Evolutionary conservation across 192 early-diverging fungal species (phyloP), one percentile per base, ranked within the genome.

Genomic region (Linnemannia elongata): DNA sequence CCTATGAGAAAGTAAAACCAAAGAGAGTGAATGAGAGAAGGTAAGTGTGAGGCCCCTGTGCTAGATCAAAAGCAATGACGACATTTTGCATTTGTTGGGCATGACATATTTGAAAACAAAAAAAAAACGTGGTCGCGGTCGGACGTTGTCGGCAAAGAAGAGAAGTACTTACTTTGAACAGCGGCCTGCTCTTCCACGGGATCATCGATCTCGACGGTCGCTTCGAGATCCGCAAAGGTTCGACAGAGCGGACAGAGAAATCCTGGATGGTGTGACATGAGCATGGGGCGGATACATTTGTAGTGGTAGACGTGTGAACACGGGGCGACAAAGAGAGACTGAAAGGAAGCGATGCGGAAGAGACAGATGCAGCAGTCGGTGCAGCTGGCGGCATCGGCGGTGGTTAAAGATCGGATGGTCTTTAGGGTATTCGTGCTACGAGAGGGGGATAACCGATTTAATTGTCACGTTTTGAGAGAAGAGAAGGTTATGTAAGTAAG

Each of bases 301-400:
- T 96, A 98, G 82, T 98, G 97, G 91, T 96, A 98, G 79, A 95
- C 95, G 77, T 98, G 97, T 33, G 95, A 97, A 88, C 97, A 98
- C 10, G 97, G 97, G 2, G 96, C 96, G 45, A 97, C 91, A 88
- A 98, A 98, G 81, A 98, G 93, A 27, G 96, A 94, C 89, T 98
- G 97, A 90, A 93, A 95, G 44, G 96, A 95, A 8, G 92, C 92
- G 84, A 98, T 96, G 74, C 94, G 90, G 88, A 93, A 96, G 83
- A 97, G 91, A 88, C 97, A 98, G 84, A 98, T 98, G 85, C 96
- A 97, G 90, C 97, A 97, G 89, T 97, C 95, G 42, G 81, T 87
- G 12, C 80, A 81, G 82, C 82, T 88, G 18, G 77, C 81, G 7
- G 87, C 74, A 66, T 92, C 87, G 55, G 90, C 91, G 38, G 86